These are phyloP conservation scores for Stevia rebaudiana DNA, from an alignment of 140 eudicot genomes.

Conservation along the genomic window DNA sequence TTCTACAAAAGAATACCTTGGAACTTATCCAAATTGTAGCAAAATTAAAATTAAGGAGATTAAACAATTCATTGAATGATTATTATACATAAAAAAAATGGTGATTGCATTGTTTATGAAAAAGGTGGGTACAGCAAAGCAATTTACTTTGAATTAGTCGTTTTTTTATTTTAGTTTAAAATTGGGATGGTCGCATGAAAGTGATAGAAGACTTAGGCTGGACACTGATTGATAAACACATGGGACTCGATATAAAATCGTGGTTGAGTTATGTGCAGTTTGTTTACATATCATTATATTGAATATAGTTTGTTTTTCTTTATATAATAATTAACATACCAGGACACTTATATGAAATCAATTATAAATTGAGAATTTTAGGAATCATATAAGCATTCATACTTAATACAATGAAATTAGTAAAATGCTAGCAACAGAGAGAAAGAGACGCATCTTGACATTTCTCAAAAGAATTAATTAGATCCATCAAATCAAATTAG, in stretches of 20 bases:
- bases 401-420: too few relatives aligned
- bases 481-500: neutral
- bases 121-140: slow-evolving; percentile 19
- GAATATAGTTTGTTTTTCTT: too few relatives aligned
- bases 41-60: neutral
- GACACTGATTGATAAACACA: slow-evolving; percentile 22
- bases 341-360: too few relatives aligned
- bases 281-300: neutral
- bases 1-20: neutral
- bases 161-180: neutral
- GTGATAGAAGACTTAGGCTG: slow-evolving; percentile 22
- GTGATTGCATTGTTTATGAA: slow-evolving; percentile 17
- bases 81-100: neutral
- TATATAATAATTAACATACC: neutral
- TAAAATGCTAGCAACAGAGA: too few relatives aligned
- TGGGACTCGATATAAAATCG: slow-evolving; percentile 6
- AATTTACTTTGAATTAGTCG: slow-evolving; percentile 22
- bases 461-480: too few relatives aligned
- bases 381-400: too few relatives aligned
- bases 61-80: neutral
- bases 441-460: too few relatives aligned
- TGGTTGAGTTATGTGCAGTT: slow-evolving; percentile 20
- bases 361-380: too few relatives aligned
- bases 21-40: neutral
- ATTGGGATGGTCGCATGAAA: slow-evolving; percentile 19